Base-by-base conservation (phyloP, 2,329 filamentous ascomycete species). In the Phoma sp. region DNA sequence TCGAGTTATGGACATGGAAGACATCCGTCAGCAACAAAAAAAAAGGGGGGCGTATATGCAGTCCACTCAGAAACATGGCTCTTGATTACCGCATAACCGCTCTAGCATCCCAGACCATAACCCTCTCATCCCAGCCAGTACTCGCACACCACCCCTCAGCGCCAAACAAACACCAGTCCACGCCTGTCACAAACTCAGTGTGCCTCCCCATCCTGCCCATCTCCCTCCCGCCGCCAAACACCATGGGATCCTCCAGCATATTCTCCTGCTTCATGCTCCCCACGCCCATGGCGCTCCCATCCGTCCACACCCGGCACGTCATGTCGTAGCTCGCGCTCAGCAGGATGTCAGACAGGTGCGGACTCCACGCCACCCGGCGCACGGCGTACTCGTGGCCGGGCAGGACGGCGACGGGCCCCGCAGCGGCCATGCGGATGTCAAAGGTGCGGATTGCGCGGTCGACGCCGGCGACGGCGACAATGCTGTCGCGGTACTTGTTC, bases 131-230 rank as follows among this genome's bases (percentile, higher is more conserved):
- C 95, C 95, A 99, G 0, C 91, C 93, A 2, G 89, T 90, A 59
- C 90, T 96, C 2, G 95, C 93, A 63, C 93, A 93, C 95, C 95
- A 99, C 4, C 95, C 95, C 60, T 96, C 93, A 23, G 86, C 89
- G 4, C 95, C 95, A 75, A 99, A 99, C 39, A 99, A 76, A 77
- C 95, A 99, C 95, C 96, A 99, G 74, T 99, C 95, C 0, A 98
- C 90, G 7, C 95, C 95, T 3, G 92, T 96, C 8, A 89, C 92
- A 68, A 99, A 99, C 78, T 99, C 95, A 0, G 93, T 97, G 74
- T 99, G 95, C 14, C 86, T 79, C 52, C 90, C 92, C 93, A 99
- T 97, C 35, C 91, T 78, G 3, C 92, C 93, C 65, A 96, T 78
- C 75, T 96, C 88, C 23, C 82, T 79, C 1, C 90, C 91, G 36